Conservation (phyloP, 129 eudicot genomes). For the Ambrosia artemisiifolia region DNA sequence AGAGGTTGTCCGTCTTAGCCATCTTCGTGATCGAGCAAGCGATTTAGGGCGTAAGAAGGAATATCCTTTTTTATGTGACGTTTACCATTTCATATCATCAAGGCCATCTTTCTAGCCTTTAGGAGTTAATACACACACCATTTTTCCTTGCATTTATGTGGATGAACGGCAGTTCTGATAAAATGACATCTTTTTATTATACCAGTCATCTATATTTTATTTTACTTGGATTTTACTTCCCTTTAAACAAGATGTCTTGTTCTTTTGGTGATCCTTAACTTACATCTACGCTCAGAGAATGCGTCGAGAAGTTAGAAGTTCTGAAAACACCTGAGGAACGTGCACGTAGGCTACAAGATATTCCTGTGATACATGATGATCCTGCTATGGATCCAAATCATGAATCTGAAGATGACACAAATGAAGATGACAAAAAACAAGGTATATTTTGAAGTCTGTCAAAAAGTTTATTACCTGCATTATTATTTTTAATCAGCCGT, state of each 20-base stretch:
- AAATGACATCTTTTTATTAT: not conserved
- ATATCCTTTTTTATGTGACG: conserved; percentile 69
- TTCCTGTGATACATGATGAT: conserved; percentile 78
- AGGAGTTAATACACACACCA: not conserved
- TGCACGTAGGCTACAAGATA: conserved; percentile 78
- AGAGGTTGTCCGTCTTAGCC: conserved; percentile 72
- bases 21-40: conserved; percentile 99
- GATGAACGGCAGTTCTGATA: conserved; percentile 4
- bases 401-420: conserved; percentile 73
- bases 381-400: conserved; percentile 90
- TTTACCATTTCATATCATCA: conserved; percentile 11
- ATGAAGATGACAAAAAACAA: conserved; percentile 55
- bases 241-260: not conserved
- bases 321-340: conserved; percentile 95
- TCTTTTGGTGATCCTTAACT: conserved; percentile 49
- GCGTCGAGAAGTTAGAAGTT: conserved; percentile 79
- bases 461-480: not conserved
- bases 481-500: not conserved
- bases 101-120: not conserved
- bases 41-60: conserved; percentile 88
- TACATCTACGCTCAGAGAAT: conserved; percentile 79
- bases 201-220: not conserved
- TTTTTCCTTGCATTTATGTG: conserved; percentile 1
- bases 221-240: not conserved
- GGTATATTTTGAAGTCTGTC: conserved; percentile 35